These are phyloP conservation scores for Aureobasidium uvarum DNA, from an alignment of 2,329 filamentous ascomycete genomes.

Conservation along the genomic window DNA sequence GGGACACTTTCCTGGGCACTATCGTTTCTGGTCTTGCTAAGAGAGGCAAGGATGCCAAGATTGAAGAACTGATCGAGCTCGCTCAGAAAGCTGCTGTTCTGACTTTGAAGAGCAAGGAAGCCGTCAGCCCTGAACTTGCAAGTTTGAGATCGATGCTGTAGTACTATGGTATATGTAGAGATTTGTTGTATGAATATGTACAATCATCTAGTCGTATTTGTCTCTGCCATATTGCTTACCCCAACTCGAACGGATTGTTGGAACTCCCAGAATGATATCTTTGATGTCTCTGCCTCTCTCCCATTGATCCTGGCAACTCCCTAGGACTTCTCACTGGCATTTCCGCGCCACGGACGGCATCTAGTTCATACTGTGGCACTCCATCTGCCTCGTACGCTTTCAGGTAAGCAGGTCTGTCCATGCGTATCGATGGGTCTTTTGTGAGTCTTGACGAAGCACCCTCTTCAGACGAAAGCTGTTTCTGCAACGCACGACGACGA, in stretches of 20 bases:
- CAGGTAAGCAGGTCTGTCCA: not conserved
- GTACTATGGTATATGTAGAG: not conserved
- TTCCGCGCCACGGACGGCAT: not conserved
- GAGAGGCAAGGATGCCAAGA: constrained; percentile 44
- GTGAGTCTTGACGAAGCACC: not conserved
- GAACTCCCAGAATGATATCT: not conserved
- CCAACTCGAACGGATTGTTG: not conserved
- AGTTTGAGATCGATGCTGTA: constrained; percentile 39
- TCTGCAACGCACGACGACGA: not conserved
- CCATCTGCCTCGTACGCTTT: constrained; percentile 6
- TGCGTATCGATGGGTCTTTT: not conserved
- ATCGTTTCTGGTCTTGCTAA: constrained; percentile 73
- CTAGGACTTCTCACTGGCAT: not conserved
- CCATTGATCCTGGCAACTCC: not conserved
- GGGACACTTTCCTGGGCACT: constrained; percentile 88
- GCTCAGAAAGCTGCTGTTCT: constrained; percentile 79
- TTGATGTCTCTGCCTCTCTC: not conserved
- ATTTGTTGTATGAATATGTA: not conserved
- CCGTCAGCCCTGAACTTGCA: constrained; percentile 63
- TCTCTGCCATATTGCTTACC: not conserved
- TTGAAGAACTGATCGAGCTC: constrained; percentile 67
- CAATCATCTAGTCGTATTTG: not conserved
- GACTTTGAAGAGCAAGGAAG: constrained; percentile 71
- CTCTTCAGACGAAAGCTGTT: not conserved
- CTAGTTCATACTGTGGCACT: not conserved